phyloP scores from a whole-genome alignment of 805 yeast genomes.

The Candida rishiriensis region DNA sequence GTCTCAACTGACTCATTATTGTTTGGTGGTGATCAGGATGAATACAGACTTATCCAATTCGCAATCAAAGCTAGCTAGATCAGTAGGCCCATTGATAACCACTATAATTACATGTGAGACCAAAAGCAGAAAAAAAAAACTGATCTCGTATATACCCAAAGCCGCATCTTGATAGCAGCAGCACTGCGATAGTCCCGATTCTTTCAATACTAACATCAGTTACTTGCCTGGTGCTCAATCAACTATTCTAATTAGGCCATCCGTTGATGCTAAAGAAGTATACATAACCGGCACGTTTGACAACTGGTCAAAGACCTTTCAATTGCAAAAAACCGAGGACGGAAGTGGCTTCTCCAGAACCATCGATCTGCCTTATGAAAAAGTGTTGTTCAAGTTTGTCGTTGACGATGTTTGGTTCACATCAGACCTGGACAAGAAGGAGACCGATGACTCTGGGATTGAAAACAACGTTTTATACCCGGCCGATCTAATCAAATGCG shows the following conservation, averaged over 20 bases:
- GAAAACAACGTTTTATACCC: conserved; percentile 47
- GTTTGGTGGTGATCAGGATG: too few relatives aligned
- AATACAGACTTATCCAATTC: too few relatives aligned
- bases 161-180: too few relatives aligned
- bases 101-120: too few relatives aligned
- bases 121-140: too few relatives aligned
- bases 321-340: conserved; percentile 36
- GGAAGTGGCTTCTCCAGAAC: conserved; percentile 38
- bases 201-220: too few relatives aligned
- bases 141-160: too few relatives aligned
- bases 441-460: conserved; percentile 40
- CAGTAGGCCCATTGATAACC: too few relatives aligned
- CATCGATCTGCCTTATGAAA: conserved; percentile 35
- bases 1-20: too few relatives aligned
- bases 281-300: conserved; percentile 60
- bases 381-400: conserved; percentile 49
- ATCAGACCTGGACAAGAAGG: conserved; percentile 34
- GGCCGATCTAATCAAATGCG: conserved; percentile 21
- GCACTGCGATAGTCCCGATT: too few relatives aligned
- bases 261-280: conserved; percentile 32
- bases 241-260: conserved; percentile 27
- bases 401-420: conserved; percentile 56
- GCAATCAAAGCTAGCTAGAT: too few relatives aligned
- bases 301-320: conserved; percentile 47
- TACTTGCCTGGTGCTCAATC: too few relatives aligned